Evolutionary conservation across 345 rosid genomes (phyloP).

Genomic region (Sonneratia caseolaris): DNA sequence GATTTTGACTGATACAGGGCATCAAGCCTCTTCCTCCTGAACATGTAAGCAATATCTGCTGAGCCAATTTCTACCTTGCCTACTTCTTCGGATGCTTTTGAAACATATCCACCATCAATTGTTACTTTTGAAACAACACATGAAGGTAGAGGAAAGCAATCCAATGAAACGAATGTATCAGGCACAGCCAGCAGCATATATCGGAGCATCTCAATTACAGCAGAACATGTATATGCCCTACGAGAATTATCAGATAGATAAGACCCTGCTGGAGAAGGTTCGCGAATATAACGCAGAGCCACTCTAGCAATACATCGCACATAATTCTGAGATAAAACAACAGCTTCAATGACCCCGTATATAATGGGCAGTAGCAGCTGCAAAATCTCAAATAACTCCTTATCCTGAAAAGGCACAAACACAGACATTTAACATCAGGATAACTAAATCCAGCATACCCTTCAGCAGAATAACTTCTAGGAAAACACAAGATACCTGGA

Average conservation of each 20-base stretch:
- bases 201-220: conserved; percentile 84
- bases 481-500: conserved; percentile 43
- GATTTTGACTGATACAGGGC: conserved; percentile 67
- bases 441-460: background rate
- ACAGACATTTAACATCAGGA: conserved; percentile 7
- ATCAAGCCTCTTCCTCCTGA: conserved; percentile 59
- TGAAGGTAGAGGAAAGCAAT: conserved; percentile 88
- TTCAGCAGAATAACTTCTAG: background rate
- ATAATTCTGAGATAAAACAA: conserved; percentile 77
- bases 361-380: conserved; percentile 86
- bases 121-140: conserved; percentile 56
- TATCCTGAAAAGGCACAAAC: conserved; percentile 52
- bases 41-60: conserved; percentile 35
- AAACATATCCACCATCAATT: conserved; percentile 55
- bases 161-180: conserved; percentile 88
- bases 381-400: conserved; percentile 64
- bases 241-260: conserved; percentile 95
- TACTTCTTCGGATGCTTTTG: conserved; percentile 60
- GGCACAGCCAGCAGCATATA: conserved; percentile 87
- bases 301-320: conserved; percentile 66
- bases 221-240: conserved; percentile 81
- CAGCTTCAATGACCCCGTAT: conserved; percentile 74
- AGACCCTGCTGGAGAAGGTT: conserved; percentile 93
- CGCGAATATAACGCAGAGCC: conserved; percentile 72
- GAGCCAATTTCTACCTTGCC: conserved; percentile 50